Base-by-base conservation (phyloP, 176 grass and related monocot species). In the Juncus effusus region DNA sequence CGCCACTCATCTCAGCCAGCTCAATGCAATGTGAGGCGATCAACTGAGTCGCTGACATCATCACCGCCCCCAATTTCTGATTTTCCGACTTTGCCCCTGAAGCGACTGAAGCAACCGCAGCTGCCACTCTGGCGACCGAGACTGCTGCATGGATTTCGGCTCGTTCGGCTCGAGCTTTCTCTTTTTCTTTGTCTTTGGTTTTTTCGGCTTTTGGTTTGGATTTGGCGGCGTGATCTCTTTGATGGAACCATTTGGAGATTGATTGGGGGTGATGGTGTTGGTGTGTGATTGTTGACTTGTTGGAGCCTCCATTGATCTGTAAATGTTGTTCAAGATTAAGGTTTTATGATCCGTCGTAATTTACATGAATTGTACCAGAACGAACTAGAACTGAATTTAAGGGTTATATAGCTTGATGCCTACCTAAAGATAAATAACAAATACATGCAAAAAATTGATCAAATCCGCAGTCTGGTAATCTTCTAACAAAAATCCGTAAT, bases 1-100 rank as follows among this genome's bases (percentile, higher is more conserved):
- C 89, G 2, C 95, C 89, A 0, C 83, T 78, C 3, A 78, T 83
- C 62, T 92, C 78, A 4, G 95, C 95, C 3, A 75, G 76, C 73
- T 99, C 95, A 7, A 99, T 80, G 54, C 83, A 99, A 78, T 99
- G 89, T 2, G 85, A 99, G 0, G 89, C 89, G 3, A 99, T 38
- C 42, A 99, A 70, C 75, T 99, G 85, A 0, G 95, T 87, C 6
- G 95, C 89, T 4, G 89, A 92, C 16, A 78, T 81, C 89, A 99
- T 83, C 44, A 85, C 81, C 2, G 78, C 65, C 2, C 75, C 80
- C 85, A 99, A 89, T 74, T 87, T 99, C 53, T 78, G 59, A 56
- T 62, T 63, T 57, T 85, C 78, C 35, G 82, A 63, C 58, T 75
- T 90, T 58, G 83, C 61, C 54, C 75, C 78, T 3, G 83, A 77